Evolutionary conservation across 2,329 filamentous ascomycete genomes (phyloP).

Genomic region (Dothideomycetes sp.): DNA sequence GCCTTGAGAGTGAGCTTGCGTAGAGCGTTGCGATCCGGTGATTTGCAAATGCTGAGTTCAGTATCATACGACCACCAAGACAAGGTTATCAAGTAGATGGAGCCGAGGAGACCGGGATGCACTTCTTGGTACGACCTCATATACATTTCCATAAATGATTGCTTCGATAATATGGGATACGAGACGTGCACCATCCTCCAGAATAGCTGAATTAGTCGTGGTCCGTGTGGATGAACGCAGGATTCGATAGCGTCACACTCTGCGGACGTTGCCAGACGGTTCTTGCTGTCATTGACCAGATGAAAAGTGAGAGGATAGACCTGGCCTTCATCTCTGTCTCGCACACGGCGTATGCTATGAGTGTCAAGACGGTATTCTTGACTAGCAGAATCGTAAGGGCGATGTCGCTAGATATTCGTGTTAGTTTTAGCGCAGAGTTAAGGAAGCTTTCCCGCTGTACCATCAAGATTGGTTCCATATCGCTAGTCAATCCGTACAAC

Average conservation of each 20-base stretch:
- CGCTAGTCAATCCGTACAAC: not conserved
- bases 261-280: not conserved
- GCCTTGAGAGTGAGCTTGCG: not conserved
- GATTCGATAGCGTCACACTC: not conserved
- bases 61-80: constrained; percentile 3
- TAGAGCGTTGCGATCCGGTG: not conserved
- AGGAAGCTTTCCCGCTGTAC: no score
- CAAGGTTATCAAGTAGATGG: not conserved
- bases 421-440: no score
- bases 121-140: not conserved
- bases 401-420: constrained; percentile 2
- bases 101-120: not conserved
- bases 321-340: not conserved
- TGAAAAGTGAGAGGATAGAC: constrained; percentile 1
- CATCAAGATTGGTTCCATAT: no score
- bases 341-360: constrained; percentile 1
- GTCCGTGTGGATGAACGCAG: not conserved
- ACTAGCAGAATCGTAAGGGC: not conserved
- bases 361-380: constrained; percentile 1
- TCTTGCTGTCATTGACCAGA: not conserved
- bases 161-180: not conserved
- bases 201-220: not conserved
- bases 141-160: not conserved
- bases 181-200: constrained; percentile 1
- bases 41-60: not conserved